Evolutionary conservation across 2,329 filamentous ascomycete species (phyloP), one percentile per base, ranked within the genome.

Genomic region (Phialophora tarda): DNA sequence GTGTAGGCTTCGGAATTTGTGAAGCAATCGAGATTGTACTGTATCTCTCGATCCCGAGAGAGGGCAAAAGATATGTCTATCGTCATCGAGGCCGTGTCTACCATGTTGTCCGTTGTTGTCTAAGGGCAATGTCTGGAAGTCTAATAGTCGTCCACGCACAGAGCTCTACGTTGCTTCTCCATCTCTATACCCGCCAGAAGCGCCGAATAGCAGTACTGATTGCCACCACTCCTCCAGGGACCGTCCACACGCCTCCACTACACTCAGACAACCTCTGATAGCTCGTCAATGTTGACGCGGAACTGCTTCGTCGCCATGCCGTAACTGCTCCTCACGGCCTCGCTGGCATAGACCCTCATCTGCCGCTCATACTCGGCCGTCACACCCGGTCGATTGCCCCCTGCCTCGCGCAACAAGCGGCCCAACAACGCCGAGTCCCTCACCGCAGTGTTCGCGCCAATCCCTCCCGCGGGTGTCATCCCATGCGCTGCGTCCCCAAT

Each of bases 321-420:
- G 70, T 87, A 89, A 63, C 86, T 89, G 53, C 75, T 69, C 30
- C 75, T 73, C 11, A 89, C 88, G 2, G 85, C 84, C 72, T 83
- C 81, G 71, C 83, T 85, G 0, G 72, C 86, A 74, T 88, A 88
- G 0, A 85, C 71, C 59, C 78, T 75, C 78, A 80, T 80, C 61
- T 77, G 71, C 63, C 74, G 73, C 70, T 80, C 78, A 67, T 80
- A 80, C 3, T 64, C 72, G 8, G 72, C 74, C 0, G 80, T 82
- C 10, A 79, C 63, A 2, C 76, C 77, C 3, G 76, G 74, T 30
- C 64, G 66, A 65, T 71, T 85, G 0, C 86, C 86, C 1, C 84
- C 84, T 1, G 82, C 81, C 71, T 87, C 84, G 1, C 73, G 71
- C 34, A 88, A 55, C 64, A 88, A 68, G 67, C 77, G 78, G 0